Base-by-base conservation (phyloP, 805 yeast species). In the Yarrowia sp. region DNA sequence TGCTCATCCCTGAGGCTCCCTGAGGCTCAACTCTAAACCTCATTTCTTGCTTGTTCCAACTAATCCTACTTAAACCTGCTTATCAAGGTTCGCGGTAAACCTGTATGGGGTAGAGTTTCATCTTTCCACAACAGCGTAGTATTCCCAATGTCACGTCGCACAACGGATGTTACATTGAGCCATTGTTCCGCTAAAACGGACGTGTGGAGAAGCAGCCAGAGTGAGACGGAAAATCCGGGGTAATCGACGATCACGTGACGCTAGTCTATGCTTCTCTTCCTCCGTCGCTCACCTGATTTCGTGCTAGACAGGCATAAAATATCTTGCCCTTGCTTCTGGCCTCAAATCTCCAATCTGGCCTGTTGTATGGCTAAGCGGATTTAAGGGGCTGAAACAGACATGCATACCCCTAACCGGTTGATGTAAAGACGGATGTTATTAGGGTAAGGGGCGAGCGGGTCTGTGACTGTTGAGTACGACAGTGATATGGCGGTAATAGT, bases 81-180 rank as follows among this genome's bases (percentile, higher is more conserved):
- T 48, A 48, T 48, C 54, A 48, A 48, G 38, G 54, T 48, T 48
- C 21, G 54, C 52, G 52, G 52, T 24, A 19, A 14, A 44, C 10
- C 44, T 43, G 36, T 28, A 48, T 48, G 54, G 54, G 54, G 54
- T 48, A 48, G 38, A 48, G 54, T 48, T 48, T 48, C 38, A 48
- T 28, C n/a, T 30, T 21, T 26, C 30, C n/a, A 7, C 52, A 28
- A 24, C 51, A 48, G 54, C 19, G 54, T 48, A 12, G 54, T 48
- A 48, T 48, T 48, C 54, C 54, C 54, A 48, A 48, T 48, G 54
- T 48, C 28, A 48, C 54, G 54, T 48, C 32, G 17, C 38, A 32
- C 8, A 8, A 4, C 8, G 6, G n/a, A 48, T 16, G 54, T 48
- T 48, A 32, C 54, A 48, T 48, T 21, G 33, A n/a, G n/a, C n/a